Evolutionary conservation across 202 grass and related monocot genomes (phyloP).

Genomic region (Miscanthus sacchariflorus): DNA sequence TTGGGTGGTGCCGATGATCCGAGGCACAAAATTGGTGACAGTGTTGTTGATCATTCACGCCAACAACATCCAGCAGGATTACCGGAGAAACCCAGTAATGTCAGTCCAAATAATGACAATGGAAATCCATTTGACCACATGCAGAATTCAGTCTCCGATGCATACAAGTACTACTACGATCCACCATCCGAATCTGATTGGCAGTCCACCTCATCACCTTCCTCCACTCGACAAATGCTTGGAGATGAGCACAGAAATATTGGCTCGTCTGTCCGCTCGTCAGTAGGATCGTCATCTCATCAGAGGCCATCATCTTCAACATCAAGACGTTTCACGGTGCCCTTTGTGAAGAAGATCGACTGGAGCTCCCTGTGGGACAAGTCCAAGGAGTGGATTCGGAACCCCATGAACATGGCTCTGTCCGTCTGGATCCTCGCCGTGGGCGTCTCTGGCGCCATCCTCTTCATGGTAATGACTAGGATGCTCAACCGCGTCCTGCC

Average conservation of each 20-base stretch:
- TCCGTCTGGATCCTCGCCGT: slow-evolving; percentile 63
- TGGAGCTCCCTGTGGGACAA: slow-evolving; percentile 53
- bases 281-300: neutral
- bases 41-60: neutral
- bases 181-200: neutral
- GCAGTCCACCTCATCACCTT: slow-evolving; percentile 20
- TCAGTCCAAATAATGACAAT: neutral
- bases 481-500: slow-evolving; percentile 68
- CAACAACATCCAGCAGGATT: neutral
- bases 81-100: neutral
- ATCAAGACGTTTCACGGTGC: slow-evolving; percentile 19
- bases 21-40: neutral
- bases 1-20: neutral
- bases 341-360: slow-evolving; percentile 63
- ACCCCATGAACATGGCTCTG: slow-evolving; percentile 77
- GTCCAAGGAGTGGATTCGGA: slow-evolving; percentile 68
- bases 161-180: slow-evolving; percentile 2
- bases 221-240: slow-evolving; percentile 33
- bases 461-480: slow-evolving; percentile 84
- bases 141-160: neutral
- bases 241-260: neutral
- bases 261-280: neutral
- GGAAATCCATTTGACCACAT: slow-evolving; percentile 11
- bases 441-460: slow-evolving; percentile 63
- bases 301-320: neutral